Base-by-base conservation (phyloP, 345 rosid genomes). In the Eucalyptus regnans region DNA sequence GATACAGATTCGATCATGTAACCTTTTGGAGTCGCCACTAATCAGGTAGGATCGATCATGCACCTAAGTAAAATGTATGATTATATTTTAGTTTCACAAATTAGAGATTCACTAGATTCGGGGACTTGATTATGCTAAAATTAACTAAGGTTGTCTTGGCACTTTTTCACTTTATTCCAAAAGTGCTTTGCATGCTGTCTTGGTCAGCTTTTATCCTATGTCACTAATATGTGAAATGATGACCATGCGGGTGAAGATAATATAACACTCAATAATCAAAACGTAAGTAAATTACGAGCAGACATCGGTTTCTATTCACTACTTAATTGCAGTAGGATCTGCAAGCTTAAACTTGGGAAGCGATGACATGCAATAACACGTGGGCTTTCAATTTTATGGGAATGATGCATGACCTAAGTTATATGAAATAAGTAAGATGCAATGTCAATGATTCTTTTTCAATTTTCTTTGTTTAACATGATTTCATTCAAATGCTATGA, bases 31-130 rank as follows among this genome's bases (percentile, higher is more conserved):
- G 25, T 18, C 9, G 2, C 1, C 9, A 52, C 4, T 52, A 52
- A 18, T 52, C 0, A 52, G 1, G 0, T 52, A 3, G 0, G 5
- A 52, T 52, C 2, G 25, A 52, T 52, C 1, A 18, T 0, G 1
- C 62, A 56, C 62, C 13, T 6, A 56, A 56, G 62, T 56, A 56
- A 56, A 56, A 2, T 56, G 27, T 22, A 23, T 4, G 62, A 56
- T 22, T 56, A 56, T 9, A 23, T 23, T 56, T 56, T 56, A 56
- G 0, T 56, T 56, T 0, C 62, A 23, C 0, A 1, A 2, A 23
- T 56, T 22, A 56, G 29, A 56, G 29, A 56, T 56, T 23, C 1
- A 4, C 1, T 23, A 0, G 0, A 56, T 56, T 23, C 1, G 0
- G 6, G 1, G 1, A 56, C 29, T 56, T 56, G 62, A 56, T 56